Evolutionary conservation across 768 basidiomycete species (phyloP).

Genomic region (Amanita phalloides): DNA sequence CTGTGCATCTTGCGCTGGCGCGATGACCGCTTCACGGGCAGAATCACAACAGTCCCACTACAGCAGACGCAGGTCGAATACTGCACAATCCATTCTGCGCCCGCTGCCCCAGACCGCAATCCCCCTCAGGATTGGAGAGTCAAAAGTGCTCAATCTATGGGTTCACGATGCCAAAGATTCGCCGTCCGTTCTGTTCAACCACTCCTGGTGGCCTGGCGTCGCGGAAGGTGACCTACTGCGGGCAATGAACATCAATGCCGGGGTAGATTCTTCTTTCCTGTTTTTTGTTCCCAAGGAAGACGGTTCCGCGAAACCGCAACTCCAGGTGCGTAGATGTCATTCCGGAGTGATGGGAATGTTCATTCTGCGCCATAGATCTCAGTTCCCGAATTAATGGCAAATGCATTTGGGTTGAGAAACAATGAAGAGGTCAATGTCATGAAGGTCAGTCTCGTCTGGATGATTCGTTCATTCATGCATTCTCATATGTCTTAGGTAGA

Average conservation of each 20-base stretch:
- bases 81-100: slow-evolving; percentile 55
- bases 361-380: slow-evolving; percentile 44
- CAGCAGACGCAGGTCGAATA: slow-evolving; percentile 63
- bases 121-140: slow-evolving; percentile 53
- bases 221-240: slow-evolving; percentile 65
- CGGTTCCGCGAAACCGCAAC: slow-evolving; percentile 42
- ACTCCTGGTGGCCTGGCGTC: slow-evolving; percentile 69
- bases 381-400: slow-evolving; percentile 61
- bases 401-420: slow-evolving; percentile 60
- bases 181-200: slow-evolving; percentile 54
- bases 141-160: slow-evolving; percentile 57
- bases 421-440: slow-evolving; percentile 61
- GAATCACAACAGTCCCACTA: slow-evolving; percentile 50
- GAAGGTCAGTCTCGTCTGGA: slow-evolving; percentile 33
- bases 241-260: slow-evolving; percentile 33
- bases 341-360: background rate
- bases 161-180: slow-evolving; percentile 62
- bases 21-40: slow-evolving; percentile 51
- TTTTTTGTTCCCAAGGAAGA: slow-evolving; percentile 65
- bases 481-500: slow-evolving; percentile 44
- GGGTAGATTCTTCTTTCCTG: slow-evolving; percentile 34
- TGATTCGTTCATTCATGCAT: background rate
- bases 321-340: slow-evolving; percentile 39
- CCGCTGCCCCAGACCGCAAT: slow-evolving; percentile 24
- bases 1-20: background rate